Evolutionary conservation across 192 early-diverging fungal genomes (phyloP).

Genomic region (Pilaira anomala): DNA sequence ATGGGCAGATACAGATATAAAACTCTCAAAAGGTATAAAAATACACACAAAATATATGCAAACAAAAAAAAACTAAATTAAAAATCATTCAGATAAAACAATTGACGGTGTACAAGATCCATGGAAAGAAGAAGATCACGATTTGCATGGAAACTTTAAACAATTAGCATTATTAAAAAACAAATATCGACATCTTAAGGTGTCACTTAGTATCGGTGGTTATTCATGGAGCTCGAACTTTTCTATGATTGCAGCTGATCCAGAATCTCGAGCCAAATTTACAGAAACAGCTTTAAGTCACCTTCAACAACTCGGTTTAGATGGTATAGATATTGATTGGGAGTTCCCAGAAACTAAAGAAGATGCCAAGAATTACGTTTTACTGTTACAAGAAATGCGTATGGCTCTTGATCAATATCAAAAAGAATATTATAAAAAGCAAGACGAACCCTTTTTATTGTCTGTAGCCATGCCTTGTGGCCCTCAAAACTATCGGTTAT

Average conservation of each 20-base stretch:
- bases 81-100: constrained; percentile 21
- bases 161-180: constrained; percentile 68
- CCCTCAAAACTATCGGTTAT: constrained; percentile 56
- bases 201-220: constrained; percentile 73
- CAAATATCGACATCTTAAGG: constrained; percentile 63
- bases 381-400: constrained; percentile 72
- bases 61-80: background rate
- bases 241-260: constrained; percentile 54
- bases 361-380: constrained; percentile 81
- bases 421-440: constrained; percentile 27
- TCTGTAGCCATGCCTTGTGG: constrained; percentile 71
- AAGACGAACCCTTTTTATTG: constrained; percentile 48
- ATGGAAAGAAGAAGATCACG: constrained; percentile 54
- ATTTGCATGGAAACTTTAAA: constrained; percentile 59
- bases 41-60: background rate
- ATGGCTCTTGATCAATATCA: constrained; percentile 59
- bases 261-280: constrained; percentile 56
- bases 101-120: constrained; percentile 47
- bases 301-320: constrained; percentile 47
- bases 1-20: constrained; percentile 82
- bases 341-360: constrained; percentile 75
- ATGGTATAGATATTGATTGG: constrained; percentile 74
- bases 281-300: constrained; percentile 48
- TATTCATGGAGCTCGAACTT: constrained; percentile 80
- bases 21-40: constrained; percentile 28